phyloP scores from a whole-genome alignment of 805 yeast species.

The Hemisphaericaspora nanyangensis region DNA sequence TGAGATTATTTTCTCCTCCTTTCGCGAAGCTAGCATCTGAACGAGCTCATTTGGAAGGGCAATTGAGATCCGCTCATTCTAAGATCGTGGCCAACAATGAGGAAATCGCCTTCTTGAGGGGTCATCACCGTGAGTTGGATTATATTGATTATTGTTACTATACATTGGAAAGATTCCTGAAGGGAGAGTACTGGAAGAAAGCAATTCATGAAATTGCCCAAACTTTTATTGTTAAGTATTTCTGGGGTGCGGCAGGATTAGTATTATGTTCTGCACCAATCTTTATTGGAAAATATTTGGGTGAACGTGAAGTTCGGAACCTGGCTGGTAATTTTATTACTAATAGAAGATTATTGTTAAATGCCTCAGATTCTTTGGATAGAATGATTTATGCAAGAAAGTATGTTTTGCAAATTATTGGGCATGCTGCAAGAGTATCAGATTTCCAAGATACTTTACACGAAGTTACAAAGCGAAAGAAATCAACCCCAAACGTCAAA shows the following conservation, averaged over 20 bases:
- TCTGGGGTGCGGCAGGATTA: slow-evolving; percentile 95
- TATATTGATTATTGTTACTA: slow-evolving; percentile 77
- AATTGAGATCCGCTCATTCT: slow-evolving; percentile 77
- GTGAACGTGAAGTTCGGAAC: slow-evolving; percentile 37
- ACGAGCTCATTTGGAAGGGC: slow-evolving; percentile 78
- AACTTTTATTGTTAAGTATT: slow-evolving; percentile 82
- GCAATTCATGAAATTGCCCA: slow-evolving; percentile 82
- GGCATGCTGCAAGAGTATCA: slow-evolving; percentile 73
- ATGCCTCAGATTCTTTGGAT: slow-evolving; percentile 86
- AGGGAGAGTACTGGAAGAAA: slow-evolving; percentile 70
- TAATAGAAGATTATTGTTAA: slow-evolving; percentile 75
- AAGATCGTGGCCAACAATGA: slow-evolving; percentile 75
- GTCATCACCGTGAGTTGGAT: slow-evolving; percentile 75
- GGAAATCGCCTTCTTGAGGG: slow-evolving; percentile 82
- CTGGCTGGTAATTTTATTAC: slow-evolving; percentile 85
- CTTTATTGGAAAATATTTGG: slow-evolving; percentile 56
- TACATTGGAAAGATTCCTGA: slow-evolving; percentile 71
- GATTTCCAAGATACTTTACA: slow-evolving; percentile 64
- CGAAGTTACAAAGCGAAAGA: slow-evolving; percentile 33
- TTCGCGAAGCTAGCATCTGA: slow-evolving; percentile 77
- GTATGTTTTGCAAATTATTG: slow-evolving; percentile 76
- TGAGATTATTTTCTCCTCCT: slow-evolving; percentile 81
- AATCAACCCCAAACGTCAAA: slow-evolving; percentile 17
- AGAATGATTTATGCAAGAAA: slow-evolving; percentile 81
- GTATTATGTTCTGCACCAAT: slow-evolving; percentile 86